Evolutionary conservation across 352 stramenopile species (phyloP), one percentile per base, ranked within the genome.

Genomic region (Globisporangium mamillatum): DNA sequence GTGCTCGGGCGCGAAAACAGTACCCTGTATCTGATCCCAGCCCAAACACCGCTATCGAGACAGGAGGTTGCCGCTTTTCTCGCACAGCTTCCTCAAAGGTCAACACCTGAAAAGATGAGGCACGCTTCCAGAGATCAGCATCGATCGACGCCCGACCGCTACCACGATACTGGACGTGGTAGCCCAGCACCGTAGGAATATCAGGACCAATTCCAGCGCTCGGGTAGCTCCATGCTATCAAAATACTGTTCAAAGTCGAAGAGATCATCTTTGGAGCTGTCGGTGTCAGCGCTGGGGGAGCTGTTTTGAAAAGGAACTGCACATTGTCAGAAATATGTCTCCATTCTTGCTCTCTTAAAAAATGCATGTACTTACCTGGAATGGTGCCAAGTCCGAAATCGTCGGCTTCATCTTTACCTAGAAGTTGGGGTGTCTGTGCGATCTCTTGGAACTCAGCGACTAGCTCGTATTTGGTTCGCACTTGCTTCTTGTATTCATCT

Each of bases 1-100:
- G 66, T 22, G 86, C 86, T 24, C 82, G 80, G 38, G 82, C 74
- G 53, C 84, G 82, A 59, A 93, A 91, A 53, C 82, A 79, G 63
- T 88, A 92, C 3, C 68, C 68, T 18, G 72, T 74, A 34, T 93
- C 84, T 6, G 69, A 70, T 5, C 32, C 34, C 16, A 93, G 67
- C 1, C 82, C 83, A 29, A 73, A 70, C 0, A 79, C 72, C n/a
- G 67, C 75, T 38, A 80, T 50, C 41, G 67, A 66, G 18, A 69
- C 81, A 1, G 77, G 69, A 20, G 80, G 75, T 4, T 44, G 4
- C 4, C 64, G 34, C 9, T 69, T 72, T 5, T 81, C 71, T 25
- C 76, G 72, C 27, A 69, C 73, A 4, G 72, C 80, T 29, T 84
- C 46, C 22, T 94, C 86, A 36, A 80, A 92, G 7, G 63, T 72